Base-by-base conservation (phyloP, 2,329 filamentous ascomycete species). In the Pseudogymnoascus sp. region DNA sequence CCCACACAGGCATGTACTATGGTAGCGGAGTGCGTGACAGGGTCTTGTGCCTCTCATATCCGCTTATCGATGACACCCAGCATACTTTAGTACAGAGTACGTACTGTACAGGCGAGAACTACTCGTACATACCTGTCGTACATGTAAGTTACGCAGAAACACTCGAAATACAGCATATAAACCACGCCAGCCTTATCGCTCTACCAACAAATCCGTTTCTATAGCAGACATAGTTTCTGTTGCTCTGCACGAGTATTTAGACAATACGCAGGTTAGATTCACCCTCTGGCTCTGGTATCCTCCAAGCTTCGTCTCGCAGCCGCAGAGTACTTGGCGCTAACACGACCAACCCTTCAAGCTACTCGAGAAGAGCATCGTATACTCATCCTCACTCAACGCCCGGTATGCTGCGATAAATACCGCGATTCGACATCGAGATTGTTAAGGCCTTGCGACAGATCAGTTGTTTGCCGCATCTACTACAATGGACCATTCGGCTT, bases 11-110 rank as follows among this genome's bases (percentile, higher is more conserved):
- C 37, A 7, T n/a, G 21, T 9, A 45, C 21, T n/a, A 18, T n/a
- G 19, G n/a, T n/a, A n/a, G n/a, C n/a, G n/a, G 26, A 19, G 45
- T 12, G 26, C 13, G 45, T 52, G 45, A 52, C 45, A 52, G 45
- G 41, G 45, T 52, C 45, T 52, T 52, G 45, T 52, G 45, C 45
- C 45, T 52, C 5, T 52, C 9, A 3, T n/a, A 30, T 52, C 26
- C 26, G 45, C 45, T 52, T 52, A 52, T 52, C 45, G 26, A 52
- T 52, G 45, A 52, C 41, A 52, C 41, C 41, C 41, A 52, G 41
- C 41, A 52, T 12, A n/a, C n/a, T n/a, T n/a, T n/a, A n/a, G n/a
- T n/a, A 52, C n/a, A 5, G 41, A 48, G 21, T 48, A 48, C 21
- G 28, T 48, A n/a, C n/a, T n/a, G n/a, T n/a, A n/a, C n/a, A n/a